A percentile compares a stretch with the other conserved stretches of the same genome.
Evolutionary conservation across 2,329 filamentous ascomycete genomes (phyloP).

Genomic region (Claviceps capensis): DNA sequence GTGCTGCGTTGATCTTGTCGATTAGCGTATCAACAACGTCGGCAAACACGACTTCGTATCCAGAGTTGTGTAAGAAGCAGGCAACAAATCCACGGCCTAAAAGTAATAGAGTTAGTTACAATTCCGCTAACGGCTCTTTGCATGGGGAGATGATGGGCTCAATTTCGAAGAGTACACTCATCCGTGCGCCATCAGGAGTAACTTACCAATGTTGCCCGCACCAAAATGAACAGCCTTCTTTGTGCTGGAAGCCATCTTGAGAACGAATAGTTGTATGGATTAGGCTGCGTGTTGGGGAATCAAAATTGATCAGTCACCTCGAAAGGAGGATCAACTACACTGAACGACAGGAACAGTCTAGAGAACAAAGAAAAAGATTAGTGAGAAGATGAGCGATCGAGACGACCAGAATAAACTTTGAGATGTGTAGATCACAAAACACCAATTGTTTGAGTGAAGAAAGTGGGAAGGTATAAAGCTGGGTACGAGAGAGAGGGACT

Average conservation of each 20-base stretch:
- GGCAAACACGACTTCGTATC: constrained; percentile 91
- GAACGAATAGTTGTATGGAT: neutral
- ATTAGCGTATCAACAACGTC: constrained; percentile 84
- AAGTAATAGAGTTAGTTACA: neutral
- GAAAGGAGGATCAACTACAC: neutral
- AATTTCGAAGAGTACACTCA: neutral
- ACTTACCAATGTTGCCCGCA: constrained; percentile 66
- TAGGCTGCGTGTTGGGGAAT: neutral
- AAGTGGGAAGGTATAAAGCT: neutral
- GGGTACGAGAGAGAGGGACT: neutral
- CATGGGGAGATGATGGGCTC: neutral
- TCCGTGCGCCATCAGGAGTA: neutral
- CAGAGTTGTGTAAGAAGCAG: constrained; percentile 86
- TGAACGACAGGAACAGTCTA: neutral
- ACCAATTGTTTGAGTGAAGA: no score
- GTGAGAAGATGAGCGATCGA: neutral
- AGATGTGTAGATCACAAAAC: neutral
- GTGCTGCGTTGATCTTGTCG: constrained; percentile 57
- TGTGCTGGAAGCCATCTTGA: constrained; percentile 24
- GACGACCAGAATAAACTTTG: neutral
- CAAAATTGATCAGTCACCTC: no score
- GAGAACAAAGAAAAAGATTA: neutral
- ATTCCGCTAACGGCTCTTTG: neutral
- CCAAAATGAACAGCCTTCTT: constrained; percentile 76
- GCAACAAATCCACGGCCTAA: constrained; percentile 66